These are phyloP conservation scores for Aspergillus tamarii DNA, from an alignment of 2,329 filamentous ascomycete species.

Conservation along the genomic window DNA sequence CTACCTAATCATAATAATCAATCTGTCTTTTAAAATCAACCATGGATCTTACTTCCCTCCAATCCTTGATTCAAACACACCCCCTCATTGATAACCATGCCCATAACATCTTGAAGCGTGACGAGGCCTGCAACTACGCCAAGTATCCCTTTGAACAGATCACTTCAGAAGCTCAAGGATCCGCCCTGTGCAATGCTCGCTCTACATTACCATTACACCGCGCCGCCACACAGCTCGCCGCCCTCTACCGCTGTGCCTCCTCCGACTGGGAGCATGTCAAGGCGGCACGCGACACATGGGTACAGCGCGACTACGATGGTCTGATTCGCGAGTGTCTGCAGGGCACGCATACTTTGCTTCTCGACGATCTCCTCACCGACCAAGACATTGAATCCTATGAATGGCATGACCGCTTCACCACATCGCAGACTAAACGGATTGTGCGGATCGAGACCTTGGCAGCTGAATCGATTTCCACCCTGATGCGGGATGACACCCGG, in stretches of 20 bases:
- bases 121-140: conserved; percentile 36
- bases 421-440: conserved; percentile 69
- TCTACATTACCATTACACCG: conserved; percentile 71
- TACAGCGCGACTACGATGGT: conserved; percentile 55
- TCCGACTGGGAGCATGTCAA: conserved; percentile 63
- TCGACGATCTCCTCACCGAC: conserved; percentile 74
- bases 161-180: conserved; percentile 72
- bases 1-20: neutral
- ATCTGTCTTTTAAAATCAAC: conserved; percentile 1
- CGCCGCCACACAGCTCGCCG: conserved; percentile 68
- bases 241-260: conserved; percentile 63
- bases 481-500: conserved; percentile 40
- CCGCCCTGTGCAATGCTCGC: conserved; percentile 64
- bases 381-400: conserved; percentile 60
- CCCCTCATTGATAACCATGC: conserved; percentile 54
- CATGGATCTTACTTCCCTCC: conserved; percentile 38
- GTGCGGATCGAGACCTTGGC: conserved; percentile 77
- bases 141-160: conserved; percentile 62
- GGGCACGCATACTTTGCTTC: conserved; percentile 72
- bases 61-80: conserved; percentile 41
- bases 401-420: conserved; percentile 69
- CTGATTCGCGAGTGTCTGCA: conserved; percentile 68
- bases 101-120: conserved; percentile 46
- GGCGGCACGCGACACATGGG: conserved; percentile 50
- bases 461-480: conserved; percentile 59